Percentiles rank a stretch among this genome's conserved stretches.
These are phyloP conservation scores for Yarrowia sp. DNA, from an alignment of 805 yeast species.

Conservation along the genomic window DNA sequence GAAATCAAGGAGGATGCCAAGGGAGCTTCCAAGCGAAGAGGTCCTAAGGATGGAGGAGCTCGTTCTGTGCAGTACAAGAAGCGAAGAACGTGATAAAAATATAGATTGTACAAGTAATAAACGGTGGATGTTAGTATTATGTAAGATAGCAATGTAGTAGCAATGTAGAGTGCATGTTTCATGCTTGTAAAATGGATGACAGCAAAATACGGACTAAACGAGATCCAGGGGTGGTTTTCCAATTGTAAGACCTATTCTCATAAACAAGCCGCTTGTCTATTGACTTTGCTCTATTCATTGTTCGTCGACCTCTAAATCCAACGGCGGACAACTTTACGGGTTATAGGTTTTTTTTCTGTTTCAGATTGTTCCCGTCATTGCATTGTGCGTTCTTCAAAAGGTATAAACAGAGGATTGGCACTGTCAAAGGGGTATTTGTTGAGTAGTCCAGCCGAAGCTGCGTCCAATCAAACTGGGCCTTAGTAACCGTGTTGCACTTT, in stretches of 20 bases:
- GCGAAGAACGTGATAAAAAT: slow-evolving; percentile 21
- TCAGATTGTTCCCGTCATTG: not conserved
- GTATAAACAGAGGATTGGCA: too few species aligned
- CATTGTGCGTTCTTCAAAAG: not conserved
- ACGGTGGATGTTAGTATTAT: not conserved
- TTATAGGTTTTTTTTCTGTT: not conserved
- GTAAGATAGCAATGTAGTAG: not conserved
- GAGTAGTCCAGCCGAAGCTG: not conserved
- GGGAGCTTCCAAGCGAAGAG: slow-evolving; percentile 29
- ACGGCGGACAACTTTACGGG: slow-evolving; percentile 4
- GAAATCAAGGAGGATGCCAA: slow-evolving; percentile 30
- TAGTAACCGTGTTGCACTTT: slow-evolving; percentile 3
- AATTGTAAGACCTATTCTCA: too few species aligned
- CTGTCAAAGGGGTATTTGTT: not conserved
- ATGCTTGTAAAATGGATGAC: not conserved
- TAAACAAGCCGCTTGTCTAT: too few species aligned
- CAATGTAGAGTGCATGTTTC: not conserved
- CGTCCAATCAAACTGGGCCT: not conserved
- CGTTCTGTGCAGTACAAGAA: slow-evolving; percentile 30
- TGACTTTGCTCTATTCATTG: not conserved
- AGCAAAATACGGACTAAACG: not conserved
- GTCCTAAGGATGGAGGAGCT: slow-evolving; percentile 29
- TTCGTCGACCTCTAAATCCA: not conserved
- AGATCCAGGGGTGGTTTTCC: not conserved
- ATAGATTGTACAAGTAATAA: slow-evolving; percentile 16